Conservation (phyloP, 768 basidiomycete species). For the Postia placenta region DNA sequence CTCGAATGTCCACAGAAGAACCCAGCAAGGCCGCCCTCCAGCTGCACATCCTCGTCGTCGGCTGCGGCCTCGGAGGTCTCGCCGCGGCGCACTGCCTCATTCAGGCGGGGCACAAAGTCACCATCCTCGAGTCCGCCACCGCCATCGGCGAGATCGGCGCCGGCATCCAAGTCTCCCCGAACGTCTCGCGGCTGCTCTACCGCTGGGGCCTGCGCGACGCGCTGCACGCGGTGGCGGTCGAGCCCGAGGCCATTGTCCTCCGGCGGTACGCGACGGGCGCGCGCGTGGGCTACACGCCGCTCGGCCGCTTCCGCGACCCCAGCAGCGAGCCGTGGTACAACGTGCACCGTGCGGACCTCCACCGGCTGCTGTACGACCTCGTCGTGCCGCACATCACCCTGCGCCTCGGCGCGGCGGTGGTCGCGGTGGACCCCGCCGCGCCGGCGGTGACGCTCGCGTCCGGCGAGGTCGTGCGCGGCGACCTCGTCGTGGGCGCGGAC, state of each 20-base stretch:
- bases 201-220: conserved; percentile 31
- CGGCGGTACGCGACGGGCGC: conserved; percentile 30
- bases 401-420: conserved; percentile 26
- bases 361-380: conserved; percentile 32
- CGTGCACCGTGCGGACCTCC: conserved; percentile 38
- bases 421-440: conserved; percentile 22
- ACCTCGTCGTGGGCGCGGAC: conserved; percentile 34
- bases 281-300: conserved; percentile 33
- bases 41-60: conserved; percentile 34
- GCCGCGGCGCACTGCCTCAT: conserved; percentile 32
- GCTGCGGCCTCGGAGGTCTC: conserved; percentile 37
- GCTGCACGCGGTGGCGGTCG: conserved; percentile 26
- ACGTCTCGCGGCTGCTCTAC: conserved; percentile 29
- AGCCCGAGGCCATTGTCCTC: conserved; percentile 34
- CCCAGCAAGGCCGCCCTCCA: conserved; percentile 24
- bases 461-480: conserved; percentile 31
- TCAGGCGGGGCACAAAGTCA: conserved; percentile 33
- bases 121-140: conserved; percentile 31
- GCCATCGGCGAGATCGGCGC: conserved; percentile 35
- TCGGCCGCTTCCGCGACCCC: conserved; percentile 24
- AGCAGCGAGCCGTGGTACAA: conserved; percentile 36
- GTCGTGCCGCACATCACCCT: conserved; percentile 24
- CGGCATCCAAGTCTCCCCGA: conserved; percentile 37
- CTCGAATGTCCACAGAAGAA: too few species aligned
- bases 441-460: conserved; percentile 28